Conservation (phyloP, 805 yeast species). For the Cyberlindnera nakhonratchasimensis region DNA sequence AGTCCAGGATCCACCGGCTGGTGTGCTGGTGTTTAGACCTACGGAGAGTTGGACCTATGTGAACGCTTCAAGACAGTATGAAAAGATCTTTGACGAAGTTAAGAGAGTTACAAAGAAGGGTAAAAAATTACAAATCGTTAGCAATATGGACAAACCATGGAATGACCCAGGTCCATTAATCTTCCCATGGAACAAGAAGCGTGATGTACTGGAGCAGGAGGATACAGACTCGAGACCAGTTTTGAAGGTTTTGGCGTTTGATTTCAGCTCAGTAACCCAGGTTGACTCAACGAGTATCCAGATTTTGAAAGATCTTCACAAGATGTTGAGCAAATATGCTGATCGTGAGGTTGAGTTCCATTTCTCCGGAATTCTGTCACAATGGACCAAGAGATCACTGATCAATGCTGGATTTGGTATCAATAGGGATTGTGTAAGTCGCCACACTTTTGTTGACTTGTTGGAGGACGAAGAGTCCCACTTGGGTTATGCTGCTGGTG, state of each 20-base stretch:
- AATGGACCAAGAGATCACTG: constrained; percentile 82
- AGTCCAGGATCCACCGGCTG: constrained; percentile 82
- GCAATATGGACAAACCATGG: constrained; percentile 70
- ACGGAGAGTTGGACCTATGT: constrained; percentile 80
- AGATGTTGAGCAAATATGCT: constrained; percentile 67
- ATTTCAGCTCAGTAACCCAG: constrained; percentile 72
- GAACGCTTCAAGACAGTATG: constrained; percentile 72
- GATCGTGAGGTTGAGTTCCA: constrained; percentile 87
- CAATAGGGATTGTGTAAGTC: constrained; percentile 35
- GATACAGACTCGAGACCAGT: constrained; percentile 68
- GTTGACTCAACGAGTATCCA: constrained; percentile 81
- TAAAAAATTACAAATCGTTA: constrained; percentile 32
- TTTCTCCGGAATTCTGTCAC: constrained; percentile 77
- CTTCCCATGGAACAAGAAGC: constrained; percentile 25
- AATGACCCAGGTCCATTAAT: constrained; percentile 74
- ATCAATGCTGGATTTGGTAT: constrained; percentile 78
- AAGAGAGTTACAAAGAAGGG: constrained; percentile 61
- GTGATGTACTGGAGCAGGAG: constrained; percentile 19
- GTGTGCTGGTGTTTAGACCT: constrained; percentile 82
- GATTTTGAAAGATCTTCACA: constrained; percentile 69
- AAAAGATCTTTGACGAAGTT: constrained; percentile 63
- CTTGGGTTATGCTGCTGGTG: constrained; percentile 47
- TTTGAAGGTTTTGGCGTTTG: constrained; percentile 71
- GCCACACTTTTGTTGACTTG: constrained; percentile 24
- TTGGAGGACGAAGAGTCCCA: constrained; percentile 24